Base-by-base conservation (phyloP, 306 rosid genomes). In the Glycine latifolia region DNA sequence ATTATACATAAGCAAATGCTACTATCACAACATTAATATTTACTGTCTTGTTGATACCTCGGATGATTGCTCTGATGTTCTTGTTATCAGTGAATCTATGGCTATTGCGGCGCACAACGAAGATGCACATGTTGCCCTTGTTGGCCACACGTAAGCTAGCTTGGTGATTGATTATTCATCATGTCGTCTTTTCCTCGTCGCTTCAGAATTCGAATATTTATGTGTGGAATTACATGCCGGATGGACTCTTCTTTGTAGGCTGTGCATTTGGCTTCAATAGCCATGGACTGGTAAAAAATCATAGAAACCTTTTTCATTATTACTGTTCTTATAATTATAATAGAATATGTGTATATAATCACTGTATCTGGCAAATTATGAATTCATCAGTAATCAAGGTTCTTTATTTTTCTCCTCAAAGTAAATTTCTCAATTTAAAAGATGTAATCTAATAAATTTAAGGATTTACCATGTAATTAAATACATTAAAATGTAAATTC, bases 31-130 rank as follows among this genome's bases (percentile, higher is more conserved):
- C 31, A 26, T 26, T 26, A 26, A 26, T 26, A 26, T 26, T 26
- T 26, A 26, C 31, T 26, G 31, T 26, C 31, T 26, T 26, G 31
- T 26, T 26, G 89, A 89, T 71, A 58, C 85, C 31, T 11, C 86
- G 1, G 94, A 90, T 81, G 97, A 93, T 68, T 93, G 99, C 77
- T 95, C 98, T 7, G 89, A 85, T 90, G 85, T 95, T 87, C 91
- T 93, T 77, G 87, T 91, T 77, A 88, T 90, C 46, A 71, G 80
- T 9, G 94, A 91, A 39, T 82, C 92, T 85, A 84, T 90, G 91
- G 96, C 97, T 17, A 31, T 88, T 81, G 98, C 86, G 20, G 97
- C 90, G 6, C 98, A 92, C 87, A 93, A 95, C n/a, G 98, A 95
- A 86, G 99, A 93, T 78, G 98, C 96, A 55, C 84, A 91, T 82